Evolutionary conservation across 768 basidiomycete genomes (phyloP), one percentile per base, ranked within the genome.

Genomic region (Boletus coccyginus): DNA sequence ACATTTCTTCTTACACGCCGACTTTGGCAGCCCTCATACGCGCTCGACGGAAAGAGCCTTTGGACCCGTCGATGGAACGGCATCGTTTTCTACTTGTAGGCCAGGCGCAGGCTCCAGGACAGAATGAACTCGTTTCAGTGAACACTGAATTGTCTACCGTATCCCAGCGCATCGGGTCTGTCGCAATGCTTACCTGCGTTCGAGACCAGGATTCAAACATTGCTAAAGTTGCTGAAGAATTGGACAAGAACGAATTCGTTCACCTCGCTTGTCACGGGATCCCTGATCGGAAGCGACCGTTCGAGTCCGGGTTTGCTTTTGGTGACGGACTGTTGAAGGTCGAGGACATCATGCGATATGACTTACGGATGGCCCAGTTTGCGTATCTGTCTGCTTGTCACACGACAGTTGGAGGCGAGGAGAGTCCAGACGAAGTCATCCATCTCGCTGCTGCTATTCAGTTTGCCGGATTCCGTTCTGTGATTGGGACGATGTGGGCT

Each of bases 341-440:
- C 13, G 46, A 52, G 11, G 14, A 52, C 16, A 63, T 62, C 40
- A 52, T 50, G 35, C 53, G 39, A 19, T 40, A 40, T 14, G 16
- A 50, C 13, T 42, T 67, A 7, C 31, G 33, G 3, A 31, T 52
- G 3, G 27, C 57, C 1, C 39, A 55, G 38, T 59, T 63, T 35
- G 56, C 61, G n/a, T 63, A 62, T 24, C 42, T 70, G 29, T 68
- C 66, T 35, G 67, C 66, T 1, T 70, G 69, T 46, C 65, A 70
- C 10, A 45, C 44, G 38, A 45, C 38, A 6, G 42, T 36, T 13
- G 51, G 51, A 7, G 42, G 36, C 24, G 41, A 42, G 41, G 50
- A 41, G 31, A 50, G 50, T 39, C 50, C 50, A 13, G 50, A 50
- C 3, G 40, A 50, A 31, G 38, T 27, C 4, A 57, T 49, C 7